Percentiles rank a stretch among this genome's conserved stretches.
Conservation (phyloP, 768 basidiomycete species). For the Mycena metata region DNA sequence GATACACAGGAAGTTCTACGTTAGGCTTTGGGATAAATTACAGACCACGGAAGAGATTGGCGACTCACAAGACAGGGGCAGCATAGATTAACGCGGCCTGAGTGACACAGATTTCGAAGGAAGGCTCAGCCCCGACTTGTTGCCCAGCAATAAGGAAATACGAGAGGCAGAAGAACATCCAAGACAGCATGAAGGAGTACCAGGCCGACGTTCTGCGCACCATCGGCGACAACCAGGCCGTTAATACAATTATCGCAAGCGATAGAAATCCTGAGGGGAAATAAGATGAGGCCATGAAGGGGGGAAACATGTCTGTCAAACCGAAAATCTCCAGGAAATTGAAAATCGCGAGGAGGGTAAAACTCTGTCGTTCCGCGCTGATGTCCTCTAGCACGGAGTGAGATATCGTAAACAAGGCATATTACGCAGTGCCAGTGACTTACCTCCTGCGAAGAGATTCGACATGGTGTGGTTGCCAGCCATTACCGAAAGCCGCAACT, state of each 20-base stretch:
- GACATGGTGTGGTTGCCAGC: conserved; percentile 3
- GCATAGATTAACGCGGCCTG: conserved; percentile 25
- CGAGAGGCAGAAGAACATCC: conserved; percentile 24
- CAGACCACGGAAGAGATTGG: background rate
- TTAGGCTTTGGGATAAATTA: background rate
- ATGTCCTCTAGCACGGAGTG: background rate
- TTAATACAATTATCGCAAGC: conserved; percentile 2
- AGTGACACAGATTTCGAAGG: conserved; percentile 14
- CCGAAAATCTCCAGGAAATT: conserved; percentile 30
- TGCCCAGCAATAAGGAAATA: conserved; percentile 25
- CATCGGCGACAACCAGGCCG: conserved; percentile 5
- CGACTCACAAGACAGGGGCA: conserved; percentile 24
- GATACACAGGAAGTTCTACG: background rate
- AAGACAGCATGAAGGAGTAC: conserved; percentile 25
- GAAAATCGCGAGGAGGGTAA: conserved; percentile 20
- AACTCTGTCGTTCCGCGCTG: background rate
- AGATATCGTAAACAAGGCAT: background rate
- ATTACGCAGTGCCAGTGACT: background rate
- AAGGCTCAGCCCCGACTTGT: conserved; percentile 25
- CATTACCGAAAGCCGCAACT: conserved; percentile 14
- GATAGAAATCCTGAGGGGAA: conserved; percentile 20
- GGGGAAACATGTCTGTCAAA: background rate
- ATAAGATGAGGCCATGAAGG: background rate
- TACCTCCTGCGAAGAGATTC: conserved; percentile 21
- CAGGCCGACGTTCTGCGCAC: conserved; percentile 21